Conservation (phyloP, 2,329 filamentous ascomycete species). For the Claviceps humidiphila region DNA sequence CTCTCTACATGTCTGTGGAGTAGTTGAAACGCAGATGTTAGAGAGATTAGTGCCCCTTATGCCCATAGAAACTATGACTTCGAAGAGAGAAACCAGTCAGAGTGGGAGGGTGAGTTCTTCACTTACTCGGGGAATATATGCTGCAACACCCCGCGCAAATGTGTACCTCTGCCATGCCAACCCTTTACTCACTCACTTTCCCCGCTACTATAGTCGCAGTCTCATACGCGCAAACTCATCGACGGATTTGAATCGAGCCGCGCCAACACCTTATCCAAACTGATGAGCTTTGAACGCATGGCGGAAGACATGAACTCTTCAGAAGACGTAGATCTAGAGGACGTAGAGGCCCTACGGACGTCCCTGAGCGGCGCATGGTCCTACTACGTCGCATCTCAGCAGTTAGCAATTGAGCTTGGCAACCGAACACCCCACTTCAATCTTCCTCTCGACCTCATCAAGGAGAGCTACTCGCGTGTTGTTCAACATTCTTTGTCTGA, state of each 20-base stretch:
- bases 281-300: conserved; percentile 56
- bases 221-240: conserved; percentile 42
- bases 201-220: no score
- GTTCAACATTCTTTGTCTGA: conserved; percentile 50
- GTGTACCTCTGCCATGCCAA: no score
- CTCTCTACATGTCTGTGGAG: no score
- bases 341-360: conserved; percentile 38
- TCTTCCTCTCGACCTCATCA: conserved; percentile 49
- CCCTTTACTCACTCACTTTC: no score
- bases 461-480: conserved; percentile 52
- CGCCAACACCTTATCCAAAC: conserved; percentile 61
- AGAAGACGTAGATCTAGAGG: conserved; percentile 27
- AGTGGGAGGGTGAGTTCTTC: background rate
- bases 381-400: conserved; percentile 58
- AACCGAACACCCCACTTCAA: conserved; percentile 55
- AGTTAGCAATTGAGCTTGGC: conserved; percentile 56
- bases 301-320: conserved; percentile 45
- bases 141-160: no score
- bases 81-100: background rate
- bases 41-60: background rate
- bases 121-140: no score
- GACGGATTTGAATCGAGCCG: conserved; percentile 50
- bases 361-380: conserved; percentile 61
- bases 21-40: no score
- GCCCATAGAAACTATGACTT: background rate